Evolutionary conservation across 441 rosid genomes (phyloP), one percentile per base, ranked within the genome.

Genomic region (Cnidoscolus chayamansa): DNA sequence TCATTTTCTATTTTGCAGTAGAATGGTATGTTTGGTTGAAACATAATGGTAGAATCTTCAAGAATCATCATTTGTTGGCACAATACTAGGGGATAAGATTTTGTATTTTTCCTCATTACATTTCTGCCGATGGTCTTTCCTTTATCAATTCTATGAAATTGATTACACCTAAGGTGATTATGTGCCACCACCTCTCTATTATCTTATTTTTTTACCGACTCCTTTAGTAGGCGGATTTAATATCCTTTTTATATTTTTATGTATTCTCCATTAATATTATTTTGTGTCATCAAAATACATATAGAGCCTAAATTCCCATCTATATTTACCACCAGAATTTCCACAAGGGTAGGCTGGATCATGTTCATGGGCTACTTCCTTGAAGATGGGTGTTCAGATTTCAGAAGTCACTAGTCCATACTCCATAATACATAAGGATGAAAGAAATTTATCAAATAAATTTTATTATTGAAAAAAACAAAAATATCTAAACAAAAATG

Each of bases 351-450:
- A 25, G 25, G 25, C 10, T 54, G 17, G 63, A 16, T 55, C 49
- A 19, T 68, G 51, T 37, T 55, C 58, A 55, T n/a, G 63, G 31
- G 53, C 1, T 56, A 19, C 58, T 16, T 56, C 72, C 31, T 40
- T 5, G 7, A 54, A n/a, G 11, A 7, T 47, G 30, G 15, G 13
- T 10, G 17, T 47, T 8, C 31, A 45, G 25, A 25, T 25, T 25
- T 25, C 5, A 0, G 7, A 4, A 64, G 12, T 53, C 1, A 3
- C 48, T 10, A 50, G 20, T 25, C 25, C 25, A 25, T 25, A 25
- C 25, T 2, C 11, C 19, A 61, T 17, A 17, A 51, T 10, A 65
- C 10, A 30, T n/a, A 59, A 19, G 61, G 49, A 59, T 16, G 40
- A 65, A 40, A 15, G 10, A 66, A 6, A 37, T 31, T 58, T 40